Evolutionary conservation across 768 basidiomycete genomes (phyloP).

Genomic region (Exidia glandulosa): DNA sequence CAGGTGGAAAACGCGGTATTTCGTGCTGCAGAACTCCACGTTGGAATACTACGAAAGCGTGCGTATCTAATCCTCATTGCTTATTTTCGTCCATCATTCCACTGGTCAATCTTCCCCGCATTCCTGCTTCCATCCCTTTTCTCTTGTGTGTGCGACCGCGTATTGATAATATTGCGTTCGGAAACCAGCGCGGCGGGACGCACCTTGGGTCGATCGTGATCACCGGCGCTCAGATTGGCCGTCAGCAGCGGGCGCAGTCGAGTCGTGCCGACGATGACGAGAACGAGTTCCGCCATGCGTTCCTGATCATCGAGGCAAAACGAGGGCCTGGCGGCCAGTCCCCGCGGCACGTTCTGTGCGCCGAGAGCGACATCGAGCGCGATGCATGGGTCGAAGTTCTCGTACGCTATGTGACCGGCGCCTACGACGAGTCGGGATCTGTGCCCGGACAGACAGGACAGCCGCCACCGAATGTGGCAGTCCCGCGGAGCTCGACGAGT

Average conservation of each 20-base stretch:
- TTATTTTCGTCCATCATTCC: conserved; percentile 3
- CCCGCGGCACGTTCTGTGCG: conserved; percentile 86
- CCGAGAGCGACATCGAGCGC: conserved; percentile 87
- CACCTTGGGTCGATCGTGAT: conserved; percentile 86
- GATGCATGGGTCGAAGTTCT: conserved; percentile 94
- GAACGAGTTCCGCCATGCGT: conserved; percentile 92
- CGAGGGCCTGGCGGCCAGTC: conserved; percentile 57
- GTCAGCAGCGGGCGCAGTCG: conserved; percentile 62
- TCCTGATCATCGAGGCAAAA: conserved; percentile 88
- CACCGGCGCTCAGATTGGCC: conserved; percentile 90
- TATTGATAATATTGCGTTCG: conserved; percentile 6
- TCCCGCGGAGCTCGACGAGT: conserved; percentile 27
- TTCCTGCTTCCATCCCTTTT: not conserved
- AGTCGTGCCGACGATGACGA: conserved; percentile 59
- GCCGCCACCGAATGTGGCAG: not conserved
- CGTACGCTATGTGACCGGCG: conserved; percentile 74
- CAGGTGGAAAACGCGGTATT: conserved; percentile 86
- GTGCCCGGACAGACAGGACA: not conserved
- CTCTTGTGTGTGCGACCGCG: not conserved
- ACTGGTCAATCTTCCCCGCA: conserved; percentile 1
- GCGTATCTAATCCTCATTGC: conserved; percentile 25
- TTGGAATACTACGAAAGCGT: conserved; percentile 95
- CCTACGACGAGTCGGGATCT: conserved; percentile 51
- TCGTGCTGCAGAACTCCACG: conserved; percentile 81
- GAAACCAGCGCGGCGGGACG: conserved; percentile 67